Percentiles rank a stretch among this genome's conserved stretches.
These are phyloP conservation scores for Apiotrichum siamense DNA, from an alignment of 1,284 basidiomycete genomes.

Conservation along the genomic window DNA sequence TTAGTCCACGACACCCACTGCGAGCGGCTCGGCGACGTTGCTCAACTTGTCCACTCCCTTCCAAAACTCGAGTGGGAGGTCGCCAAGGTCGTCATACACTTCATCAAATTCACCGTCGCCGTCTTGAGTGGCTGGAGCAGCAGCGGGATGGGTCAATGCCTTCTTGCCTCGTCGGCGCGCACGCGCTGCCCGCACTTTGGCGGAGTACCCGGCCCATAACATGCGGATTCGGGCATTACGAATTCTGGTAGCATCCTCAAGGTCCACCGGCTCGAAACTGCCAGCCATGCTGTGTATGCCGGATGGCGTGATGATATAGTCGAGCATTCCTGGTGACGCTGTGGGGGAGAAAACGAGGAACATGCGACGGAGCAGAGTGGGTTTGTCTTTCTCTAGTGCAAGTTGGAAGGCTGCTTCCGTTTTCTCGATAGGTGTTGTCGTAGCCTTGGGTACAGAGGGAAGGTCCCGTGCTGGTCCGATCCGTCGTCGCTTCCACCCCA, in stretches of 20 bases:
- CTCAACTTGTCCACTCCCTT: constrained; percentile 14
- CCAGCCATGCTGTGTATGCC: constrained; percentile 51
- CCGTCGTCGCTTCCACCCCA: constrained; percentile 1
- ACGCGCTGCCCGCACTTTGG: constrained; percentile 1
- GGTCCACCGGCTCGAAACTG: constrained; percentile 20
- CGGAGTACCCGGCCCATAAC: constrained; percentile 12
- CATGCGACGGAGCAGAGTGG: constrained; percentile 47
- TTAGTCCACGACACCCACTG: constrained; percentile 10
- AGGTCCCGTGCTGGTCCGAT: not conserved
- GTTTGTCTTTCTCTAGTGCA: constrained; percentile 21
- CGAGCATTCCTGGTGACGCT: constrained; percentile 56
- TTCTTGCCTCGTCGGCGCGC: not conserved
- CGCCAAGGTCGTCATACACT: constrained; percentile 15
- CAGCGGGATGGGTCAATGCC: not conserved
- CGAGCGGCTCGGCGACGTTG: constrained; percentile 1
- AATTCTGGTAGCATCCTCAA: too few relatives aligned
- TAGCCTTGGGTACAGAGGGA: not conserved
- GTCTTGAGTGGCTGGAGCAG: not conserved
- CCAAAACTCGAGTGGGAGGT: constrained; percentile 37
- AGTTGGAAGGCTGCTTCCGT: not conserved
- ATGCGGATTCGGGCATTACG: too few relatives aligned
- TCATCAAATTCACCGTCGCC: constrained; percentile 7
- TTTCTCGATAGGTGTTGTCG: not conserved
- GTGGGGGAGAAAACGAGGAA: constrained; percentile 70
- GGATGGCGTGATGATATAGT: constrained; percentile 62